Conservation (phyloP, 257 asterid species). For the Solanum chmielewskii region DNA sequence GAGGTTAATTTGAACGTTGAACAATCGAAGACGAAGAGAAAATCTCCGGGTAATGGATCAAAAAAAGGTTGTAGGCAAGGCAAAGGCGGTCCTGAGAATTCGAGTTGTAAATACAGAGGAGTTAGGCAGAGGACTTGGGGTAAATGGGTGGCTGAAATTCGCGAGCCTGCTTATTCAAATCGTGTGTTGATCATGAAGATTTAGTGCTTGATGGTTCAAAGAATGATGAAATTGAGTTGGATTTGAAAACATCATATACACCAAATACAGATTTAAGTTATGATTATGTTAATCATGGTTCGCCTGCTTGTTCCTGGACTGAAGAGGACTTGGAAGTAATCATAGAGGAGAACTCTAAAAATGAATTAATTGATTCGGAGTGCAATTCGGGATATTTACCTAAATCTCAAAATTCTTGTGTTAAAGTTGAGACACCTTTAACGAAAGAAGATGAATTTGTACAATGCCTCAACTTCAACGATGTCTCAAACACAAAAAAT, state of each 20-base stretch:
- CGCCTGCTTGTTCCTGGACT: not conserved
- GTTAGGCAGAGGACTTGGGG: conserved; percentile 29
- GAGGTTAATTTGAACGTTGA: not conserved
- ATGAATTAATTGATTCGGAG: not conserved
- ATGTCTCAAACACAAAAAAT: not conserved
- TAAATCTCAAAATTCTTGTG: not conserved
- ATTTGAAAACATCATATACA: not conserved
- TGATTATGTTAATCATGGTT: not conserved
- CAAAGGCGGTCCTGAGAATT: conserved; percentile 22
- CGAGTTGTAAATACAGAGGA: conserved; percentile 7
- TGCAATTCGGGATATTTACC: not conserved
- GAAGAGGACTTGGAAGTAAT: not conserved
- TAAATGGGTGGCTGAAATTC: conserved; percentile 26
- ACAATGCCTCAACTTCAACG: too few relatives aligned
- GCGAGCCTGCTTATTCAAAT: not conserved
- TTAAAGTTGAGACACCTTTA: not conserved
- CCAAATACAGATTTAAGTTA: not conserved
- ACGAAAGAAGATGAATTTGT: not conserved
- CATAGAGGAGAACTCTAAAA: not conserved
- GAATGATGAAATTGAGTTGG: not conserved
- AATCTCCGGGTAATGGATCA: not conserved
- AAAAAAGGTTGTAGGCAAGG: conserved; percentile 13
- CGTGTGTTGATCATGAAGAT: not conserved
- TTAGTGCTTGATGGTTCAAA: not conserved
- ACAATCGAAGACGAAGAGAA: not conserved